Percentiles rank a stretch among this genome's conserved stretches.
Conservation (phyloP, 1,284 basidiomycete genomes). For the Heterobasidion irregulare region DNA sequence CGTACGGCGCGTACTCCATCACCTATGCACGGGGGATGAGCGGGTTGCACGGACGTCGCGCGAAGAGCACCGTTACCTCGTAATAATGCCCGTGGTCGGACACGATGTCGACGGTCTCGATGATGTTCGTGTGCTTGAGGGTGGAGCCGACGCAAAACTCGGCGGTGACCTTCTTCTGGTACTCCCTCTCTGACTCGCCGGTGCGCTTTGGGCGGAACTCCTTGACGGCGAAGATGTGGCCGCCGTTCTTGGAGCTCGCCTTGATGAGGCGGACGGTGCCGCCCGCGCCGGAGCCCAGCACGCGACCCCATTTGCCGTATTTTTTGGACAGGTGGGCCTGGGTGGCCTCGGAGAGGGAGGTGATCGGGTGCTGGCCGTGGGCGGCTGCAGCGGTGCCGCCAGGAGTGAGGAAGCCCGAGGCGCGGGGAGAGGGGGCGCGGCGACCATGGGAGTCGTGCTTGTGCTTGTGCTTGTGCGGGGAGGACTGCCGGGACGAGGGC, state of each 20-base stretch:
- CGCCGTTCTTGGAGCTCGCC: conserved; percentile 70
- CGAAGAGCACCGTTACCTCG: conserved; percentile 54
- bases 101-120: conserved; percentile 98
- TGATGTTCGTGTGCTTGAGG: conserved; percentile 93
- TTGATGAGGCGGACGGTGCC: conserved; percentile 97
- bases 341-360: conserved; percentile 64
- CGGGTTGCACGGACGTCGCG: background rate
- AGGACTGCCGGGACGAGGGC: background rate
- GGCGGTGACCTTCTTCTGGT: conserved; percentile 98
- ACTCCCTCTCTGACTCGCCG: conserved; percentile 92
- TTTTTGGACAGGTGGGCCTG: conserved; percentile 94
- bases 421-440: background rate
- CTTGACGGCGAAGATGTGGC: conserved; percentile 91
- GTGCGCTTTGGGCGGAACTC: conserved; percentile 88
- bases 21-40: conserved; percentile 43
- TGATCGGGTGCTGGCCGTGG: conserved; percentile 14
- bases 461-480: background rate
- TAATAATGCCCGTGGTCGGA: conserved; percentile 97
- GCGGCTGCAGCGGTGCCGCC: background rate
- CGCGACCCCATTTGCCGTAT: conserved; percentile 98
- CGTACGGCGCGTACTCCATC: conserved; percentile 99
- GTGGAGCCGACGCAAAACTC: conserved; percentile 98
- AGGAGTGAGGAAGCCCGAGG: conserved; percentile 9
- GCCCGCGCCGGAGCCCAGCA: conserved; percentile 93
- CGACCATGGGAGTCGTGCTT: background rate